phyloP scores from a whole-genome alignment of 1,284 basidiomycete genomes.

The Trametes polyzona region DNA sequence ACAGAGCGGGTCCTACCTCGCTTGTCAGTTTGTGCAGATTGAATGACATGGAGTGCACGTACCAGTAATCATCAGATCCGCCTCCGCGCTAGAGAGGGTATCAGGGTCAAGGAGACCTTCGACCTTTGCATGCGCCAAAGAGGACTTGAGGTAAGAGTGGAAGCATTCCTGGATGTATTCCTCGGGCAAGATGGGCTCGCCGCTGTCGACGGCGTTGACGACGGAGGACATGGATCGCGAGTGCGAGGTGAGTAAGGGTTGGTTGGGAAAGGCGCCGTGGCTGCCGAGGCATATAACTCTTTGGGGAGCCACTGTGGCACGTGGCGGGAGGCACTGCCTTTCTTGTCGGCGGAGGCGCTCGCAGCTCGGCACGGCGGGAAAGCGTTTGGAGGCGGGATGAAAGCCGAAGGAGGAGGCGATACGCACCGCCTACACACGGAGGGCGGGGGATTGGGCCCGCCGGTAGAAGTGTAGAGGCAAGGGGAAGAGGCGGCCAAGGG shows the following conservation, averaged over 20 bases:
- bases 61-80: slow-evolving; percentile 83
- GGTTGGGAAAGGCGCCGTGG: neutral
- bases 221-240: slow-evolving; percentile 15
- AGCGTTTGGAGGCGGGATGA: neutral
- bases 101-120: slow-evolving; percentile 74
- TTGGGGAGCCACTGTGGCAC: neutral
- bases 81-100: slow-evolving; percentile 72
- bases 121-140: slow-evolving; percentile 72
- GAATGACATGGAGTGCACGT: slow-evolving; percentile 26
- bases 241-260: neutral
- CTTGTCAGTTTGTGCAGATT: neutral
- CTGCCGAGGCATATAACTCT: neutral
- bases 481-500: too few relatives aligned
- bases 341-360: neutral
- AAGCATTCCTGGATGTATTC: slow-evolving; percentile 73
- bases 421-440: too few relatives aligned
- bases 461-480: too few relatives aligned
- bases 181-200: slow-evolving; percentile 50
- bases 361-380: slow-evolving; percentile 1
- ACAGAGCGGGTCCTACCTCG: slow-evolving; percentile 60
- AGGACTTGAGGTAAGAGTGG: slow-evolving; percentile 78
- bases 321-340: neutral
- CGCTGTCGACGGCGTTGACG: slow-evolving; percentile 18
- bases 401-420: neutral
- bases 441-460: too few relatives aligned